A percentile compares a stretch with the other conserved stretches of the same genome.
Evolutionary conservation across 768 basidiomycete genomes (phyloP).

Genomic region (Asterophora parasitica): DNA sequence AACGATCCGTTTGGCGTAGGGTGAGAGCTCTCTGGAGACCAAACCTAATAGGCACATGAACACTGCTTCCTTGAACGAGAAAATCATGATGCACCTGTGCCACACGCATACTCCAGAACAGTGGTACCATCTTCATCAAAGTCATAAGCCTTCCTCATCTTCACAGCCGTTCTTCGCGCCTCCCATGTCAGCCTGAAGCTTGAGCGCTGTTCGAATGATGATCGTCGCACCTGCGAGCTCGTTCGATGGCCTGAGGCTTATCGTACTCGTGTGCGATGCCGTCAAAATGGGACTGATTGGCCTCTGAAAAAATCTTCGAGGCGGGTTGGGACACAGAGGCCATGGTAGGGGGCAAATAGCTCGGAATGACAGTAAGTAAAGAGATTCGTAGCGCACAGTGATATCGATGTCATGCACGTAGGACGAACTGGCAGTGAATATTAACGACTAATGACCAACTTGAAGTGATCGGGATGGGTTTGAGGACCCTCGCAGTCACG

Average conservation of each 20-base stretch:
- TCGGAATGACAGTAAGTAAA: too few species aligned
- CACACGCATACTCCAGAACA: conserved; percentile 74
- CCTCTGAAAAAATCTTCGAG: conserved; percentile 5
- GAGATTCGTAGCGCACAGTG: too few species aligned
- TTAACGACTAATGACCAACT: too few species aligned
- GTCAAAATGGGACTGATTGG: conserved; percentile 17
- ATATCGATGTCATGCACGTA: too few species aligned
- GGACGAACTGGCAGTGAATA: too few species aligned
- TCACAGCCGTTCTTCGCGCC: conserved; percentile 28
- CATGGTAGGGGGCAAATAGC: neutral
- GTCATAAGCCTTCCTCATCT: conserved; percentile 33
- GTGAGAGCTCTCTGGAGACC: conserved; percentile 55
- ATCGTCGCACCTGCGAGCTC: conserved; percentile 13
- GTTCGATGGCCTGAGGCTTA: conserved; percentile 11
- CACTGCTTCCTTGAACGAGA: neutral
- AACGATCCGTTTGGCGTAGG: conserved; percentile 56
- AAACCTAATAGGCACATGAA: conserved; percentile 38
- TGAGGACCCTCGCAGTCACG: conserved; percentile 11
- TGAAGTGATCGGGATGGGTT: neutral
- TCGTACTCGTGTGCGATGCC: conserved; percentile 12
- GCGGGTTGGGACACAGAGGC: neutral
- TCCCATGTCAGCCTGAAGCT: neutral
- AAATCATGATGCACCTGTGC: conserved; percentile 43
- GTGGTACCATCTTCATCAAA: conserved; percentile 54
- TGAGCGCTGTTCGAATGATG: neutral